Conservation (phyloP, 352 stramenopile species). For the Phytophthora aleatoria region DNA sequence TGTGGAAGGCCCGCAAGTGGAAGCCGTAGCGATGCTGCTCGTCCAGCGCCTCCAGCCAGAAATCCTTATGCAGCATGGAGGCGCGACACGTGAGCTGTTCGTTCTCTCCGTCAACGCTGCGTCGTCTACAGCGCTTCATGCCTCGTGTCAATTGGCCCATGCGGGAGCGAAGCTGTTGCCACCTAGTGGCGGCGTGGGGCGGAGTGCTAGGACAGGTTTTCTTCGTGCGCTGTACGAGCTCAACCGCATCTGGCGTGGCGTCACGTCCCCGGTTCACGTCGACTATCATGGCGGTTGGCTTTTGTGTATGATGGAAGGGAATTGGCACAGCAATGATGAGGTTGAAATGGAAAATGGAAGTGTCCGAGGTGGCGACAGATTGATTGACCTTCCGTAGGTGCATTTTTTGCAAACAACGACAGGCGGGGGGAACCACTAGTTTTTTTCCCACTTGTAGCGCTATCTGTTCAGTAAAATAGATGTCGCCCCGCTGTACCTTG, state of each 20-base stretch:
- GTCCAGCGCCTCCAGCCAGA: conserved; percentile 79
- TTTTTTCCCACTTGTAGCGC: not conserved
- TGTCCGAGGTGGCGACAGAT: conserved; percentile 2
- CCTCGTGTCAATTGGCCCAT: conserved; percentile 42
- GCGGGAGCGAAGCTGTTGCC: conserved; percentile 37
- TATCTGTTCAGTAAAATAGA: not conserved
- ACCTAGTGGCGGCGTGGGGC: conserved; percentile 16
- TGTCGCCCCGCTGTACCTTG: conserved; percentile 17
- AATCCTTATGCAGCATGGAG: conserved; percentile 69
- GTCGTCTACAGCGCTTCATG: conserved; percentile 24
- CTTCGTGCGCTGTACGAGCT: conserved; percentile 24
- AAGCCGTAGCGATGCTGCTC: conserved; percentile 76
- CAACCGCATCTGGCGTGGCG: not conserved
- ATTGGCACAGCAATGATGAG: not conserved
- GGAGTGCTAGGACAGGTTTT: not conserved
- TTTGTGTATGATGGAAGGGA: too few relatives aligned
- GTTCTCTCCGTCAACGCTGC: conserved; percentile 4
- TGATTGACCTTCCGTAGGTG: conserved; percentile 20
- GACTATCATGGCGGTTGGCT: conserved; percentile 20
- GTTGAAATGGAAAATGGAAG: conserved; percentile 17
- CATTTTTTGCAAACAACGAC: conserved; percentile 19
- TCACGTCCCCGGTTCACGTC: conserved; percentile 15
- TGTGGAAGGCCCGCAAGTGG: conserved; percentile 70
- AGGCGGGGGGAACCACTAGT: not conserved
- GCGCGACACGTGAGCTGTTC: conserved; percentile 10